These are phyloP conservation scores for Aspergillus sp. DNA, from an alignment of 2,329 filamentous ascomycete genomes.

Conservation along the genomic window DNA sequence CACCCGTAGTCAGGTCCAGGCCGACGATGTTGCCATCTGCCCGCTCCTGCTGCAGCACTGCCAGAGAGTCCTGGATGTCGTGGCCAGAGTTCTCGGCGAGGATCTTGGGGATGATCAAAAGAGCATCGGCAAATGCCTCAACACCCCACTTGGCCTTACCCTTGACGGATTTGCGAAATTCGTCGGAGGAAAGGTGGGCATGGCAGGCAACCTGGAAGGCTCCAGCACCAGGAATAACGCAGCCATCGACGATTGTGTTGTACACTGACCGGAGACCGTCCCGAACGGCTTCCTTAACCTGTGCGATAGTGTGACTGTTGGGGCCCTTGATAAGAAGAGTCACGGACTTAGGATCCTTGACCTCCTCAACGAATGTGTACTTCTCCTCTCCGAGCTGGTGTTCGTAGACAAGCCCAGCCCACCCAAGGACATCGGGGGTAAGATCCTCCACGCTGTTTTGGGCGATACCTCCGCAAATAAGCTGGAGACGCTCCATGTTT, in stretches of 20 bases:
- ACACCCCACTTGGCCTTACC: constrained; percentile 98
- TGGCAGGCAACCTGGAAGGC: constrained; percentile 96
- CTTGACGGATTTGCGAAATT: constrained; percentile 87
- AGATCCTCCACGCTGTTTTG: constrained; percentile 98
- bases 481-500: constrained; percentile 97
- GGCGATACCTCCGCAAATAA: constrained; percentile 84
- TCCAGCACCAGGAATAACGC: constrained; percentile 89
- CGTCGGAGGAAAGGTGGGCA: constrained; percentile 79
- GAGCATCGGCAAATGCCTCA: constrained; percentile 88
- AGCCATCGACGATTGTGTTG: constrained; percentile 99
- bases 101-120: constrained; percentile 95
- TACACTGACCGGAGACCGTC: constrained; percentile 95
- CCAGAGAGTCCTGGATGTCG: constrained; percentile 93
- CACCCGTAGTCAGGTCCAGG: constrained; percentile 79
- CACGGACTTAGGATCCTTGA: constrained; percentile 97
- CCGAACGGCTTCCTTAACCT: constrained; percentile 93
- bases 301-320: constrained; percentile 92
- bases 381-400: constrained; percentile 98
- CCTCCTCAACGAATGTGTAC: constrained; percentile 97
- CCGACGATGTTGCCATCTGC: constrained; percentile 82
- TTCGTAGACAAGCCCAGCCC: constrained; percentile 96
- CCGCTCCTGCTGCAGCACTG: constrained; percentile 81
- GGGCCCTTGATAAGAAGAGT: constrained; percentile 97
- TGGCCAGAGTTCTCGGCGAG: constrained; percentile 93
- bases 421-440: constrained; percentile 82